Evolutionary conservation across 805 yeast genomes (phyloP), one percentile per base, ranked within the genome.

Genomic region (Zygosaccharomyces rouxii): DNA sequence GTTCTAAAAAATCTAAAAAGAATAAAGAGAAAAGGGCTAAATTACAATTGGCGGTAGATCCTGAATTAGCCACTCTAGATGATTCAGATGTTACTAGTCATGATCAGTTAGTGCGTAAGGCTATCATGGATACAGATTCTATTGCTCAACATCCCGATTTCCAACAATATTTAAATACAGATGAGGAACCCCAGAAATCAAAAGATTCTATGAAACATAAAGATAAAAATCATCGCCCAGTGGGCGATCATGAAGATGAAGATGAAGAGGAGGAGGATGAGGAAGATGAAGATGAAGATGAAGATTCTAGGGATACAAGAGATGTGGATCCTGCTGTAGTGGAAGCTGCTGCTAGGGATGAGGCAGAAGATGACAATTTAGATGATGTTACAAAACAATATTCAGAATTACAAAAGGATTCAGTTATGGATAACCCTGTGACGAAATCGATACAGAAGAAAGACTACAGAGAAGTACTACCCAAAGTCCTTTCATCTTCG

Each of bases 101-200:
- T 55, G 85, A 80, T 48, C 83, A 77, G 54, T 68, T 84, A 47
- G 89, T 83, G 9, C 80, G 83, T 50, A 87, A 83, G 41, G 87
- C 86, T 1, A 80, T 84, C 40, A 70, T 81, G 53, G 86, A 83
- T 56, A 86, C 88, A 0, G 73, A 83, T 44, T 80, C 82, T 37
- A 71, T 83, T 49, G 83, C 84, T 2, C 74, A 68, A 49, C 72
- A 70, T 44, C 70, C 69, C 5, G 68, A 64, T 49, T 69, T 70
- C 47, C 71, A 68, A 49, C 68, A 64, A 50, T 62, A 62, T 45
- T 46, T 64, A 38, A 65, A 60, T 38, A 60, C 68, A 3, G 70
- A 62, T 18, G 65, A 55, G 28, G 63, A 61, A 18, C 41, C 56
- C 6, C 54, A 47, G 14, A 51, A 48, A 33, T 39, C 48, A 21